These are phyloP conservation scores for Licmophora abbreviata DNA, from an alignment of 108 stramenopile genomes.

Conservation along the genomic window DNA sequence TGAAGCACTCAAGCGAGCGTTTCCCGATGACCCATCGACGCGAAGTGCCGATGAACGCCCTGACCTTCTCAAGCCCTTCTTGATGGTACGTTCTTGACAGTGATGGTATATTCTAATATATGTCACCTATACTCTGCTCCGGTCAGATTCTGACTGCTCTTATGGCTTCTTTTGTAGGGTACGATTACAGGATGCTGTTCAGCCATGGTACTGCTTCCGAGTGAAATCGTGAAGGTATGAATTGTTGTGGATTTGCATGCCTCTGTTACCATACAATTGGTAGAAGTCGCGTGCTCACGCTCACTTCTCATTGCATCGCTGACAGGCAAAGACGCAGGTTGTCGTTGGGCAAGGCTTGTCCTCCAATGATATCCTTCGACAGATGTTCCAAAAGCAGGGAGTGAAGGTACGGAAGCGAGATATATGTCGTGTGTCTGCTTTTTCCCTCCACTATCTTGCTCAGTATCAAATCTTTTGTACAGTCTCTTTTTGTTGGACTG, in stretches of 20 bases:
- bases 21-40: constrained; percentile 43
- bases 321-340: constrained; percentile 83
- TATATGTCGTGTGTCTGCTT: background rate
- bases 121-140: background rate
- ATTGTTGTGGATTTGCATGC: too few species aligned
- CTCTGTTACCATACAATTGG: too few species aligned
- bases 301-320: too few species aligned
- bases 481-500: constrained; percentile 72
- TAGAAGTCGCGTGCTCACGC: too few species aligned
- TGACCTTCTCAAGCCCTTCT: constrained; percentile 66
- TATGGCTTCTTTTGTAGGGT: constrained; percentile 25
- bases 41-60: constrained; percentile 34
- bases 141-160: background rate
- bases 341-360: constrained; percentile 43
- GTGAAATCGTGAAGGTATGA: constrained; percentile 84
- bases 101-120: background rate
- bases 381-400: constrained; percentile 64
- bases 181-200: constrained; percentile 78
- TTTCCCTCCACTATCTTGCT: constrained; percentile 4
- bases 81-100: constrained; percentile 48
- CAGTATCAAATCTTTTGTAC: background rate
- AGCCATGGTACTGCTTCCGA: constrained; percentile 70
- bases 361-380: constrained; percentile 48
- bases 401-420: too few species aligned
- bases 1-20: constrained; percentile 80